Evolutionary conservation across 1,284 basidiomycete species (phyloP), one percentile per base, ranked within the genome.

Genomic region (Cryptococcus sp.): DNA sequence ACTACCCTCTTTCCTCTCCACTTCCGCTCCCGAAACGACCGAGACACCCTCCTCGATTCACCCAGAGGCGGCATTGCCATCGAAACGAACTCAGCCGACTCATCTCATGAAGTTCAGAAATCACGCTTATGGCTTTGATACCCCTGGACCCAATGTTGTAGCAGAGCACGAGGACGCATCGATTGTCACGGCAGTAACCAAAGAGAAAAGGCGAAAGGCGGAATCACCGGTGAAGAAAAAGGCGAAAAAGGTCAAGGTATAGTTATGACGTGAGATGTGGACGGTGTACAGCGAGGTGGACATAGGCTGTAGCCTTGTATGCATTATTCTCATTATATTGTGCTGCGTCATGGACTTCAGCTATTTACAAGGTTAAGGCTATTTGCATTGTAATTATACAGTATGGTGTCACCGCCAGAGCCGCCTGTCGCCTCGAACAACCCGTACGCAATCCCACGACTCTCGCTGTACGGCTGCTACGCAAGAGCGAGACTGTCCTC

Each of bases 91-190:
- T 16, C 74, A 76, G 52, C 74, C 74, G 0, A 63, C 57, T 10
- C 64, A 72, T 60, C 52, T 72, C 22, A 50, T 77, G 51, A 77
- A 77, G 58, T 75, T 77, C 62, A 64, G 75, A 20, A 77, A 75
- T 58, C 55, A 58, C 7, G 66, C 68, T 3, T 68, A 52, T 37
- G 75, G 75, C 1, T 74, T 68, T 19, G 60, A 67, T 44, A 75
- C 75, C 0, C 65, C 69, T 3, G 75, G 75, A 0, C 73, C 73
- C 1, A 50, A 23, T 4, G 59, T 38, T 20, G 41, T n/a, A 5
- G 44, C 20, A 8, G 51, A 22, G 29, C 29, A 34, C 2, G 19
- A 2, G 5, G 38, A 11, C 38, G n/a, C 6, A 8, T 44, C 41
- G 22, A 15, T 8, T 22, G 41, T 15, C 4, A 8, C 41, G 41